Evolutionary conservation across 805 yeast species (phyloP).

Genomic region (Lipomyces yamadae): DNA sequence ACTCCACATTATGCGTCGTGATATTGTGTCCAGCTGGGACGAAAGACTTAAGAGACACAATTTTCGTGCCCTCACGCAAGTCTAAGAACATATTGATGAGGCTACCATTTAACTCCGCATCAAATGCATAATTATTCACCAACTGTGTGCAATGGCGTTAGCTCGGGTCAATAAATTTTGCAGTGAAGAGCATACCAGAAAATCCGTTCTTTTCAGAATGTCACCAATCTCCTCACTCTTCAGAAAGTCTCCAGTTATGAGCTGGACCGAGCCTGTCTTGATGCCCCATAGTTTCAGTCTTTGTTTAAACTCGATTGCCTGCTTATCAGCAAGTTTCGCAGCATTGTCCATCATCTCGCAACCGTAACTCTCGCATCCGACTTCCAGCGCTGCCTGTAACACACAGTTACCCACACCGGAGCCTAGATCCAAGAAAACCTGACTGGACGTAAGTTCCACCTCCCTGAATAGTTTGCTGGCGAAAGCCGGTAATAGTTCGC

Average conservation of each 20-base stretch:
- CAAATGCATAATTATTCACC: conserved; percentile 83
- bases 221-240: conserved; percentile 61
- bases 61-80: conserved; percentile 72
- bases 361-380: conserved; percentile 84
- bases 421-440: conserved; percentile 83
- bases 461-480: conserved; percentile 66
- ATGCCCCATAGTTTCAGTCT: conserved; percentile 71
- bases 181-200: conserved; percentile 48
- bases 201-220: conserved; percentile 65
- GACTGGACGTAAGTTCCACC: conserved; percentile 58
- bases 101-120: conserved; percentile 68
- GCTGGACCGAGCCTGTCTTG: conserved; percentile 57
- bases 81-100: conserved; percentile 69
- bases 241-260: conserved; percentile 74
- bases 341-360: conserved; percentile 90
- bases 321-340: conserved; percentile 65
- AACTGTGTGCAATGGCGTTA: conserved; percentile 44
- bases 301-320: conserved; percentile 59
- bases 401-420: conserved; percentile 95
- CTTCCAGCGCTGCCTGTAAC: conserved; percentile 84
- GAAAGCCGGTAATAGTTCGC: conserved; percentile 83
- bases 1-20: conserved; percentile 56
- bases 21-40: conserved; percentile 77
- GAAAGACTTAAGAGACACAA: conserved; percentile 77
- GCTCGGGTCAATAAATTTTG: background rate